These are phyloP conservation scores for Glycyrrhiza uralensis DNA, from an alignment of 306 rosid species.

Conservation along the genomic window DNA sequence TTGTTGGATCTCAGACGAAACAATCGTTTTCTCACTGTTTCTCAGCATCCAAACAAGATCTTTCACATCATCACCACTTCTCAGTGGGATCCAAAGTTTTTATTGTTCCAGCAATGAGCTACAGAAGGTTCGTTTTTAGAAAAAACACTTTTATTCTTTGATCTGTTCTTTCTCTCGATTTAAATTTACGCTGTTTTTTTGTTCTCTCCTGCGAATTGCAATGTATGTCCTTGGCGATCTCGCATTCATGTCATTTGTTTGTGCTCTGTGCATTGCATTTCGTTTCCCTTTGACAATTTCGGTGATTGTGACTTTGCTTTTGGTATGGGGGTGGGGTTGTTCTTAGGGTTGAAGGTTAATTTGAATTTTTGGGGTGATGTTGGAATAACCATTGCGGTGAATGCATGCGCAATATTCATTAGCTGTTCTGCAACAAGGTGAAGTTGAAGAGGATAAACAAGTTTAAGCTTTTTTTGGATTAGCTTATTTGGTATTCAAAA, in stretches of 20 bases:
- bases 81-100: constrained; percentile 7
- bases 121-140: constrained; percentile 68
- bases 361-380: constrained; percentile 1
- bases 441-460: neutral
- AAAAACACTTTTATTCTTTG: neutral
- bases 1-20: constrained; percentile 1
- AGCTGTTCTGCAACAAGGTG: neutral
- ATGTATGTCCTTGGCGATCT: constrained; percentile 4
- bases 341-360: neutral
- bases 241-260: neutral
- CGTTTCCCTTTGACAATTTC: neutral
- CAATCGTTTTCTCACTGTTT: constrained; percentile 24
- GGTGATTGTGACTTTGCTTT: neutral
- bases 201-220: neutral
- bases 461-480: neutral
- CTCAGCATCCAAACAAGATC: constrained; percentile 34
- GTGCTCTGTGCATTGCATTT: neutral
- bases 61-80: constrained; percentile 4
- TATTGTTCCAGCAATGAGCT: constrained; percentile 44
- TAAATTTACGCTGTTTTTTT: neutral
- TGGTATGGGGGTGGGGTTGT: neutral
- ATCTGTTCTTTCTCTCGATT: neutral
- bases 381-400: neutral
- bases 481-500: neutral
- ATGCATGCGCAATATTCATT: neutral